A percentile compares a stretch with the other conserved stretches of the same genome.
Evolutionary conservation across 345 rosid genomes (phyloP).

Genomic region (Citrus inodora): DNA sequence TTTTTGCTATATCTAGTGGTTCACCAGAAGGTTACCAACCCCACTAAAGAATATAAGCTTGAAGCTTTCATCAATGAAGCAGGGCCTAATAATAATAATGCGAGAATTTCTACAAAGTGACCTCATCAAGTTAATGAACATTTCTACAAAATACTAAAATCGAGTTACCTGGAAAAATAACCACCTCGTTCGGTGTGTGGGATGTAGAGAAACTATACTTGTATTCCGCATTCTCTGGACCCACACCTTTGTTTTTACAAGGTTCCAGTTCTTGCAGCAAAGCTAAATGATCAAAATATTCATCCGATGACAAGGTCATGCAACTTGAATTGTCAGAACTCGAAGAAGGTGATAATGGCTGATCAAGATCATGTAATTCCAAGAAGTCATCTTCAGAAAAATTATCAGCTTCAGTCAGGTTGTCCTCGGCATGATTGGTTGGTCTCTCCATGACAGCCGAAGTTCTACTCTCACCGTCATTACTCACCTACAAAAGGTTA

Average conservation of each 20-base stretch:
- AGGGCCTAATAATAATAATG: too few species aligned
- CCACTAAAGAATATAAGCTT: too few species aligned
- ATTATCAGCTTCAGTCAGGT: conserved; percentile 17
- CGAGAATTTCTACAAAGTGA: not conserved
- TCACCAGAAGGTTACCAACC: too few species aligned
- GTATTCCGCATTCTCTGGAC: conserved; percentile 12
- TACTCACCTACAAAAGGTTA: conserved; percentile 23
- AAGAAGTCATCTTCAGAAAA: conserved; percentile 31
- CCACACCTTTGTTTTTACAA: conserved; percentile 3
- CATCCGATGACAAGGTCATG: conserved; percentile 42
- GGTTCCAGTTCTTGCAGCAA: conserved; percentile 38
- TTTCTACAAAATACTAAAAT: conserved; percentile 18
- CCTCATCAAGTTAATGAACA: not conserved
- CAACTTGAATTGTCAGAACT: conserved; percentile 57
- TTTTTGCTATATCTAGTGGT: too few species aligned
- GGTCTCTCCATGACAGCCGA: conserved; percentile 20
- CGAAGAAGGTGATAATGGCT: conserved; percentile 36
- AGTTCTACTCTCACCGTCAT: conserved; percentile 13
- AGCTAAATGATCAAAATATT: conserved; percentile 40
- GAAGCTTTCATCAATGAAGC: too few species aligned
- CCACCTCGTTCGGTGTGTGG: conserved; percentile 20
- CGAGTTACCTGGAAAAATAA: conserved; percentile 27
- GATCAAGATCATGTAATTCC: conserved; percentile 45
- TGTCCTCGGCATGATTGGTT: conserved; percentile 20
- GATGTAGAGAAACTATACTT: conserved; percentile 25